phyloP scores from a whole-genome alignment of 495 filamentous ascomycete genomes.

The Penicillium argentinense region DNA sequence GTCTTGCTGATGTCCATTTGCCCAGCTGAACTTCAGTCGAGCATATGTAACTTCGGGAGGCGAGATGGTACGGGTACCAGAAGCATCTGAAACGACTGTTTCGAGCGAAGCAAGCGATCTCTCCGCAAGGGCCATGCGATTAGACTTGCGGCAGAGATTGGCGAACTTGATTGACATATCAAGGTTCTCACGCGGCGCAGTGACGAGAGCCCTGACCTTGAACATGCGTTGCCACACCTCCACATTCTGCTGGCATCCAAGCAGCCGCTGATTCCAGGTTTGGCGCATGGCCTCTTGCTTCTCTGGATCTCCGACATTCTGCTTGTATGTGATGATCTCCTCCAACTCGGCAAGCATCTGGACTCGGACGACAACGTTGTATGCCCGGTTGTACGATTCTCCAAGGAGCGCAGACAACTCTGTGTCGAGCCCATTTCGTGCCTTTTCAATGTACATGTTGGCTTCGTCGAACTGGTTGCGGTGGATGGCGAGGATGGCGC shows the following conservation, averaged over 20 bases:
- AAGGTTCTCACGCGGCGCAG: slow-evolving; percentile 86
- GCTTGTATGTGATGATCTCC: slow-evolving; percentile 97
- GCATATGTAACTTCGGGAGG: slow-evolving; percentile 86
- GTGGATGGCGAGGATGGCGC: slow-evolving; percentile 88
- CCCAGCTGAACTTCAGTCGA: slow-evolving; percentile 93
- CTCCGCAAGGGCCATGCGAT: slow-evolving; percentile 92
- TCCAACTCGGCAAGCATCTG: slow-evolving; percentile 99
- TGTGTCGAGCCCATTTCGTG: slow-evolving; percentile 88
- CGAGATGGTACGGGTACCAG: slow-evolving; percentile 50
- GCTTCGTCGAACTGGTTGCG: slow-evolving; percentile 93
- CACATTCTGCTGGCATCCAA: slow-evolving; percentile 93
- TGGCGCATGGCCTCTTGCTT: slow-evolving; percentile 87
- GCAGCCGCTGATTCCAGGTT: slow-evolving; percentile 93
- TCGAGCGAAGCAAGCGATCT: slow-evolving; percentile 84
- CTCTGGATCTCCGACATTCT: slow-evolving; percentile 69
- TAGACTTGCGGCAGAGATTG: slow-evolving; percentile 94
- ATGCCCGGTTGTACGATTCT: slow-evolving; percentile 95
- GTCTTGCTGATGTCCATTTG: slow-evolving; percentile 65
- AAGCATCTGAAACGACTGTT: slow-evolving; percentile 58
- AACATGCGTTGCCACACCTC: slow-evolving; percentile 99
- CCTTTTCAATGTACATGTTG: slow-evolving; percentile 79
- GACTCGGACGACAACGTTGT: slow-evolving; percentile 91
- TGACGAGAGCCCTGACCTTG: slow-evolving; percentile 89
- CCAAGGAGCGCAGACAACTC: slow-evolving; percentile 92
- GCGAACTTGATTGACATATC: slow-evolving; percentile 99